These are phyloP conservation scores for Candida vaughaniae DNA, from an alignment of 805 yeast species.

Conservation along the genomic window DNA sequence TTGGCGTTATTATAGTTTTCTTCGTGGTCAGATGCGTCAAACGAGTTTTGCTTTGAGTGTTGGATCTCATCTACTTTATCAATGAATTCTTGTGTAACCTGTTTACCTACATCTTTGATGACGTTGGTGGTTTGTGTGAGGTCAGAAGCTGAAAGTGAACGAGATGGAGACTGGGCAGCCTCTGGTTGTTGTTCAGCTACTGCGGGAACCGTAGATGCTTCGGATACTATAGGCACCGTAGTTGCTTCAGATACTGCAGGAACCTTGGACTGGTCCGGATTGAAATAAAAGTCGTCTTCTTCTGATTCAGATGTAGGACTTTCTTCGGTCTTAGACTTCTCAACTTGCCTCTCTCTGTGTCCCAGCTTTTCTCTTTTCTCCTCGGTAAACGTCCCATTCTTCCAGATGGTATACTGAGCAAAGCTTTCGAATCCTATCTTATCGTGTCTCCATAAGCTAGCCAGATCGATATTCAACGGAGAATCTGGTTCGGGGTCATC, in stretches of 20 bases:
- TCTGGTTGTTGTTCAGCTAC: neutral
- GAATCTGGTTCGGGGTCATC: slow-evolving; percentile 70
- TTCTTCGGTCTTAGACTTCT: too few species aligned
- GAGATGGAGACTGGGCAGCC: neutral
- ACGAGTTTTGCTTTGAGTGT: slow-evolving; percentile 16
- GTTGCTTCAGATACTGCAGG: neutral
- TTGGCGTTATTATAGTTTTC: slow-evolving; percentile 22
- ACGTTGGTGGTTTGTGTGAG: slow-evolving; percentile 10
- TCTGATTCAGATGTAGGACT: neutral
- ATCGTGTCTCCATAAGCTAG: slow-evolving; percentile 53
- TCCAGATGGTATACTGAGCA: slow-evolving; percentile 43
- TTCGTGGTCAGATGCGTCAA: slow-evolving; percentile 15
- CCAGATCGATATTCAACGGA: slow-evolving; percentile 70
- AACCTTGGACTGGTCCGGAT: neutral
- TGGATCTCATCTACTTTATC: slow-evolving; percentile 33
- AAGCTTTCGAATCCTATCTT: slow-evolving; percentile 37
- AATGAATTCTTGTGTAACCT: slow-evolving; percentile 31
- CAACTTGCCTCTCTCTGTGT: too few species aligned
- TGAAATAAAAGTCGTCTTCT: neutral
- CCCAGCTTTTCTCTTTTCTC: neutral
- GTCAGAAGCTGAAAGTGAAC: neutral
- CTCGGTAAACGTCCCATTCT: slow-evolving; percentile 26
- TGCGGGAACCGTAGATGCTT: neutral
- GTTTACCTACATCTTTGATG: slow-evolving; percentile 33
- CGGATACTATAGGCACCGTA: neutral